Conservation (phyloP, 371 early-diverging fungal species). For the Mortierella sp. region DNA sequence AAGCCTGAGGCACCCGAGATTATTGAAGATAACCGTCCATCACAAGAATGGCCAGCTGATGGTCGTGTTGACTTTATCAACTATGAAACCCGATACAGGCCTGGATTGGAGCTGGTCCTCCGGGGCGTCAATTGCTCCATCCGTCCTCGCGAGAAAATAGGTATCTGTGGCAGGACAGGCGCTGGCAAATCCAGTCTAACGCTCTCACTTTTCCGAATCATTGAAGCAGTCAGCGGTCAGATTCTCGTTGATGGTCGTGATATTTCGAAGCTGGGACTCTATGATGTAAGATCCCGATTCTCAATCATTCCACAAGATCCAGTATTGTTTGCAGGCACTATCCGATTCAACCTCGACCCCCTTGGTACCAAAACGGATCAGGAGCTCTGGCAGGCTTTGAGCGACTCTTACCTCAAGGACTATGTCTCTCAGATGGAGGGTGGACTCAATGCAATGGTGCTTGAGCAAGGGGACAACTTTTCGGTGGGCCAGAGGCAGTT, state of each 20-base stretch:
- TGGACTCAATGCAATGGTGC: conserved; percentile 76
- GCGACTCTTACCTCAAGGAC: conserved; percentile 78
- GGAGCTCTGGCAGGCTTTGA: conserved; percentile 87
- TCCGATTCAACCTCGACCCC: conserved; percentile 84
- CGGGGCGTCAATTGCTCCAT: conserved; percentile 76
- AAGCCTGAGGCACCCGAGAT: conserved; percentile 83
- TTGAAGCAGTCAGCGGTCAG: conserved; percentile 83
- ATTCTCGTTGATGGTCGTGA: conserved; percentile 83
- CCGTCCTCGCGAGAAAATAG: conserved; percentile 81
- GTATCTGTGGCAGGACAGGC: conserved; percentile 93
- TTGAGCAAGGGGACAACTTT: conserved; percentile 88
- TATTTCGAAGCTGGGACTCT: conserved; percentile 81
- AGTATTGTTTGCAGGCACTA: conserved; percentile 84
- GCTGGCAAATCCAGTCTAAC: conserved; percentile 92
- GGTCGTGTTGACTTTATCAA: conserved; percentile 79
- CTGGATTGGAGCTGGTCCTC: conserved; percentile 80
- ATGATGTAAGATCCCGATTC: conserved; percentile 81
- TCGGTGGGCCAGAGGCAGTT: conserved; percentile 89
- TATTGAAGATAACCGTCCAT: conserved; percentile 61
- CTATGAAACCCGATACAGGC: conserved; percentile 79
- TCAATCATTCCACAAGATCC: conserved; percentile 97
- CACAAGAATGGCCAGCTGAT: conserved; percentile 71
- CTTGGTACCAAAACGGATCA: conserved; percentile 75
- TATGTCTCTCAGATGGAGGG: conserved; percentile 70
- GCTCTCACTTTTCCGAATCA: conserved; percentile 89